A percentile compares a stretch with the other conserved stretches of the same genome.
These are phyloP conservation scores for Talaromyces sp. DNA, from an alignment of 2,329 filamentous ascomycete species.

Conservation along the genomic window DNA sequence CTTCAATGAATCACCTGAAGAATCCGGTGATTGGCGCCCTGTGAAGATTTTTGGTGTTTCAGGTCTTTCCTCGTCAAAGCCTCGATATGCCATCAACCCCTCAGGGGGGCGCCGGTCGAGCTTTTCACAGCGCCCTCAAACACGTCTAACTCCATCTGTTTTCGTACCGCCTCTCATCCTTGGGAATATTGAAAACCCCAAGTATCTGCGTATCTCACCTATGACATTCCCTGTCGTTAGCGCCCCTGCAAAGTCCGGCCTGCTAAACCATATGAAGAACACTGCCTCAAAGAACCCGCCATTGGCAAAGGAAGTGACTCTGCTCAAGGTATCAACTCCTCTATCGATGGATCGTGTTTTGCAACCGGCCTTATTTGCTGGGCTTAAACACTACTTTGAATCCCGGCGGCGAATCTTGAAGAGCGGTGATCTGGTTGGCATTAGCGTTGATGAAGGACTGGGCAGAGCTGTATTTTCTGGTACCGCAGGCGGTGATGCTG, in stretches of 20 bases:
- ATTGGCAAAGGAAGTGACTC: constrained; percentile 74
- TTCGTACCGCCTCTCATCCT: constrained; percentile 86
- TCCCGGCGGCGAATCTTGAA: constrained; percentile 79
- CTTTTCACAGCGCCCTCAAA: constrained; percentile 52
- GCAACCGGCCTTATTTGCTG: constrained; percentile 82
- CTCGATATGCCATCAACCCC: constrained; percentile 58
- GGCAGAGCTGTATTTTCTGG: constrained; percentile 79
- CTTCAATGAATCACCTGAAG: constrained; percentile 51
- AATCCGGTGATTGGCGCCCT: constrained; percentile 75
- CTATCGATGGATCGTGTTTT: constrained; percentile 82
- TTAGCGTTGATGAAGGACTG: constrained; percentile 83
- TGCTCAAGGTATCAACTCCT: constrained; percentile 87
- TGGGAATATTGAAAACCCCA: constrained; percentile 78
- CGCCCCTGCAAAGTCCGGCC: constrained; percentile 59
- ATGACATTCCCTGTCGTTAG: constrained; percentile 38
- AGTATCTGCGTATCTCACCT: constrained; percentile 77
- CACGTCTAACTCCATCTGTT: constrained; percentile 60
- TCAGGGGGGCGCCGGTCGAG: constrained; percentile 56
- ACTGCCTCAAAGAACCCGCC: constrained; percentile 56
- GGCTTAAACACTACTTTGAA: constrained; percentile 86
- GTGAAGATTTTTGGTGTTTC: constrained; percentile 88
- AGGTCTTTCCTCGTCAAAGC: constrained; percentile 59
- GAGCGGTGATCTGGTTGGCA: constrained; percentile 82
- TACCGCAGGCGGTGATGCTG: constrained; percentile 55
- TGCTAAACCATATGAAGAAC: constrained; percentile 55